Conservation (phyloP, 805 yeast species). For the Saccharomycopsis amapae region DNA sequence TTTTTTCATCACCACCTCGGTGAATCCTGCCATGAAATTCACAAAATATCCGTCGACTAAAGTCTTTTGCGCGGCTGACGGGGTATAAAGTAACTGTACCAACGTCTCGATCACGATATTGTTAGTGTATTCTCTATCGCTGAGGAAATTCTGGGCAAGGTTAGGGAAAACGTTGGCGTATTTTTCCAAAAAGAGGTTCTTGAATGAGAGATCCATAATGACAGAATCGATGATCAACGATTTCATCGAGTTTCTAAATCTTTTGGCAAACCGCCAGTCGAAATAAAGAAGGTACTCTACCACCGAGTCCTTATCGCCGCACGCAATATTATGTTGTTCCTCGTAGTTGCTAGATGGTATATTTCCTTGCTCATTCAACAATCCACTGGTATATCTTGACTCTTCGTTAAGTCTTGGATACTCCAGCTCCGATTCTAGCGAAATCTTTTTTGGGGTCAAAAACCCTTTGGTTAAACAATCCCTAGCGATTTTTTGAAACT, state of each 20-base stretch:
- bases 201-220: slow-evolving; percentile 42
- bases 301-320: slow-evolving; percentile 21
- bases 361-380: background rate
- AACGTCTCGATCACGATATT: slow-evolving; percentile 68
- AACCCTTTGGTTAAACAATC: slow-evolving; percentile 2
- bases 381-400: background rate
- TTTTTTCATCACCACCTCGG: background rate
- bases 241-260: slow-evolving; percentile 41
- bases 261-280: slow-evolving; percentile 53
- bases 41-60: slow-evolving; percentile 1
- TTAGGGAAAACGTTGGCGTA: slow-evolving; percentile 9
- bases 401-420: background rate
- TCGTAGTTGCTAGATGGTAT: background rate
- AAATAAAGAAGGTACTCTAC: slow-evolving; percentile 41
- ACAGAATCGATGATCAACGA: slow-evolving; percentile 48
- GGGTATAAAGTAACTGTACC: slow-evolving; percentile 85
- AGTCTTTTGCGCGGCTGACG: slow-evolving; percentile 40
- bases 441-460: background rate
- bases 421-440: background rate
- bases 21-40: background rate
- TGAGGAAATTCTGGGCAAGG: slow-evolving; percentile 13
- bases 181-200: slow-evolving; percentile 24
- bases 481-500: slow-evolving; percentile 5
- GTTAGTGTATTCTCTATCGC: slow-evolving; percentile 85
- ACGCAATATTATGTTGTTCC: background rate